Base-by-base conservation (phyloP, 768 basidiomycete genomes). In the Pulveroboletus ravenelii region DNA sequence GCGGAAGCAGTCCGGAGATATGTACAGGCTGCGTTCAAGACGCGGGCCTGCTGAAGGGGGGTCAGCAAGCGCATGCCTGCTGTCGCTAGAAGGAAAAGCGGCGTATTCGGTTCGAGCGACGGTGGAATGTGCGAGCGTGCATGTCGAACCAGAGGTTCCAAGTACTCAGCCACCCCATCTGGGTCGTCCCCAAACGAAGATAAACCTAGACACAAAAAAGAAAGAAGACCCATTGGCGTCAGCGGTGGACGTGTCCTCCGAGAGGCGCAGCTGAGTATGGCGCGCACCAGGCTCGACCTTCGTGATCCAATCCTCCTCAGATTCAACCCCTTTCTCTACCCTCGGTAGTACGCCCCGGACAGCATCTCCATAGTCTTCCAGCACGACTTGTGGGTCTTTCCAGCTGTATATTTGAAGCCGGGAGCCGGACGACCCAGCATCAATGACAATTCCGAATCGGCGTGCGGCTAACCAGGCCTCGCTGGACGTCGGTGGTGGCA, bases 351-450 rank as follows among this genome's bases (percentile, higher is more conserved):
- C 71, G 53, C 79, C 72, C 10, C 76, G 72, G 7, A 80, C 76
- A 15, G 73, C 68, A 20, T 74, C 71, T 49, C 74, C 74, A 43
- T 78, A 74, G 51, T 80, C 75, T 49, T 79, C 74, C 15, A 78
- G 74, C 39, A 84, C 74, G 8, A 75, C 66, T 50, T 80, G 76
- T 18, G 94, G 87, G 66, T 97, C 87, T 55, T 80, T 80, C 96
- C 95, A 99, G 67, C 90, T 93, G 73, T 99, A 98, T 59, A 98
- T 92, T 68, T 97, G 94, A 32, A 97, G 74, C 47, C 96, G 76
- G 5, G 95, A 97, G 27, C 96, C 96, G 20, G 93, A 97, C 66
- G 93, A 96, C 53, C 96, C 96, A 64, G 96, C 96, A 75, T 99
- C 96, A 69, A 99, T 91, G 55, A 98, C 93, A 52, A 98, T 80